Evolutionary conservation across 768 basidiomycete genomes (phyloP).

Genomic region (Boletus barrowsii): DNA sequence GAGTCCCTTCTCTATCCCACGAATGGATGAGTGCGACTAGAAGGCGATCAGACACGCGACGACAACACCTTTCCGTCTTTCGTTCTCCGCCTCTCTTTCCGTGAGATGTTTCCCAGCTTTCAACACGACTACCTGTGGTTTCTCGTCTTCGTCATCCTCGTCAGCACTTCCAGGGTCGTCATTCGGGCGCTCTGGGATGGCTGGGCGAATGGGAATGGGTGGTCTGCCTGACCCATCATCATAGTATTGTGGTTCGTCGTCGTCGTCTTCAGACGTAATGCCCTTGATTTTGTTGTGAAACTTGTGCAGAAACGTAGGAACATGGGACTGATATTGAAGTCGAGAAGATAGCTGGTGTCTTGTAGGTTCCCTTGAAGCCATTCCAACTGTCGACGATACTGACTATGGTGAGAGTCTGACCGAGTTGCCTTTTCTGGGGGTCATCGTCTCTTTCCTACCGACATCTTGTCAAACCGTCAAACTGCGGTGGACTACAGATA

Average conservation of each 20-base stretch:
- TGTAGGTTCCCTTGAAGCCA: constrained; percentile 60
- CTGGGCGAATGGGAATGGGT: constrained; percentile 71
- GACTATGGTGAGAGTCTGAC: background rate
- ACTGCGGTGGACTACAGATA: background rate
- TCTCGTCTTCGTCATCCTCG: constrained; percentile 73
- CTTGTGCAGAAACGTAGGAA: constrained; percentile 63
- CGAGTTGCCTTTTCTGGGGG: constrained; percentile 19
- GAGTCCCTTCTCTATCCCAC: constrained; percentile 54
- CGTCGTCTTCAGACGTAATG: constrained; percentile 45
- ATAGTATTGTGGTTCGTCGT: constrained; percentile 51
- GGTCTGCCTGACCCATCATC: constrained; percentile 66
- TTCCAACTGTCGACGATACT: constrained; percentile 2
- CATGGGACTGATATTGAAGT: constrained; percentile 58
- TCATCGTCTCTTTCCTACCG: background rate
- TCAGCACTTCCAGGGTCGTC: constrained; percentile 71
- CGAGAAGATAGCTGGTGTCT: constrained; percentile 69
- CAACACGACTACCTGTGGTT: constrained; percentile 85
- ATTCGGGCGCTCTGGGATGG: constrained; percentile 65
- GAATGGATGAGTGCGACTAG: constrained; percentile 1
- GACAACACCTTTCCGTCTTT: constrained; percentile 63
- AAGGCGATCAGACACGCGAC: background rate
- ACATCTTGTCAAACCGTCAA: background rate
- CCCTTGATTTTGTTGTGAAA: constrained; percentile 64
- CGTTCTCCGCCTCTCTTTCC: constrained; percentile 73
- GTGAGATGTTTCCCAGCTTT: constrained; percentile 86